Percentiles rank a stretch among this genome's conserved stretches.
These are phyloP conservation scores for Neltuma alba DNA, from an alignment of 306 rosid genomes.

Conservation along the genomic window DNA sequence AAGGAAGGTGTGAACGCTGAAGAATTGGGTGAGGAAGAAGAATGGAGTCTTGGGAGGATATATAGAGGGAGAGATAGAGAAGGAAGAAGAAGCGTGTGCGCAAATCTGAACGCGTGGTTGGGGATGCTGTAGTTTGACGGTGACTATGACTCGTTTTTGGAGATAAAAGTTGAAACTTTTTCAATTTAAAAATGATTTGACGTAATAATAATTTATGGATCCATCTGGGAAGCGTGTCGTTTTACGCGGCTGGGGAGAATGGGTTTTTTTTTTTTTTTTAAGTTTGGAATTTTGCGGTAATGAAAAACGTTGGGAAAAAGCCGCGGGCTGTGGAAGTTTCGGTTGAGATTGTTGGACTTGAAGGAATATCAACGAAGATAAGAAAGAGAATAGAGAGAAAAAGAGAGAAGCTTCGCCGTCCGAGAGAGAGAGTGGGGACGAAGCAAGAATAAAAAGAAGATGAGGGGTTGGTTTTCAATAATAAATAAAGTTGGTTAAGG, in stretches of 20 bases:
- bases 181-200: background rate
- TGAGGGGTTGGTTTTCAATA: background rate
- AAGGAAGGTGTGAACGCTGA: conserved; percentile 47
- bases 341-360: background rate
- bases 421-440: background rate
- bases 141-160: conserved; percentile 39
- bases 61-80: background rate
- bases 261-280: background rate
- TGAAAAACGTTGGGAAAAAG: conserved; percentile 24
- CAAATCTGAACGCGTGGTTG: conserved; percentile 59
- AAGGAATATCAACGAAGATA: background rate
- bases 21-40: conserved; percentile 1
- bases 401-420: background rate
- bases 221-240: conserved; percentile 14
- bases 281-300: background rate
- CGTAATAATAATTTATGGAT: background rate
- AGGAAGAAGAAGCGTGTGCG: conserved; percentile 52
- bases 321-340: background rate
- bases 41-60: background rate
- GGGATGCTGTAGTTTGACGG: conserved; percentile 44
- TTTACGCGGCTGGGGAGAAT: conserved; percentile 42
- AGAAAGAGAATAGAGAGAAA: background rate
- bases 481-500: background rate
- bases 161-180: background rate
- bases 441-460: background rate